Conservation (phyloP, 441 rosid species). For the Erodium moschatum region DNA sequence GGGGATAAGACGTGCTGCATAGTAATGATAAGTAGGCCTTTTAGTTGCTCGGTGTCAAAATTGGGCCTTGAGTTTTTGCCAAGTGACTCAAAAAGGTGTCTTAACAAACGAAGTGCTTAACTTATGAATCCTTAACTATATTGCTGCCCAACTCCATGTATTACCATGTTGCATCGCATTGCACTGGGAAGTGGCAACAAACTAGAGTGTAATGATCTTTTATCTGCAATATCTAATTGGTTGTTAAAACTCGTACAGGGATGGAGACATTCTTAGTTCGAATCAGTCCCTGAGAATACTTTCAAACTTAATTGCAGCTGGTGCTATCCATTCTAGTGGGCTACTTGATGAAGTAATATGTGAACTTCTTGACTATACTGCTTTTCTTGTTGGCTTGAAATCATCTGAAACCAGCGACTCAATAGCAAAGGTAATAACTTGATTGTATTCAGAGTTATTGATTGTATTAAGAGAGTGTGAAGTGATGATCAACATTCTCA, state of each 20-base stretch:
- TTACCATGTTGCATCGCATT: not conserved
- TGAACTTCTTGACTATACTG: slow-evolving; percentile 61
- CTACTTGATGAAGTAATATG: slow-evolving; percentile 52
- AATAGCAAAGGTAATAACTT: slow-evolving; percentile 60
- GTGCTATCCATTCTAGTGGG: slow-evolving; percentile 47
- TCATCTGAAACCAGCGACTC: slow-evolving; percentile 51
- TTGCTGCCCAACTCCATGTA: not conserved
- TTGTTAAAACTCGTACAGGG: slow-evolving; percentile 43
- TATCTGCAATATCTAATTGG: slow-evolving; percentile 13
- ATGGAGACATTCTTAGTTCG: slow-evolving; percentile 49
- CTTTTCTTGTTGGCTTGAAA: slow-evolving; percentile 46
- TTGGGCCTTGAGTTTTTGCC: not conserved
- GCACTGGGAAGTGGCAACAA: not conserved
- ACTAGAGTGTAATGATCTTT: not conserved
- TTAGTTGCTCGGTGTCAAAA: not conserved
- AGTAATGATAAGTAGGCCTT: slow-evolving; percentile 3
- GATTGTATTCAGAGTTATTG: not conserved
- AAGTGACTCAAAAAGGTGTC: not conserved
- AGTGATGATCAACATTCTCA: not conserved
- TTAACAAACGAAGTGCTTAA: not conserved
- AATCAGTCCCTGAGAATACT: slow-evolving; percentile 75
- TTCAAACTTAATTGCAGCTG: slow-evolving; percentile 76
- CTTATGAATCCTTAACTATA: not conserved
- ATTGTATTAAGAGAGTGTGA: not conserved
- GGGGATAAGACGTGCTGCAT: not conserved